Base-by-base conservation (phyloP, 371 early-diverging fungal genomes). In the Mortierella sp. region DNA sequence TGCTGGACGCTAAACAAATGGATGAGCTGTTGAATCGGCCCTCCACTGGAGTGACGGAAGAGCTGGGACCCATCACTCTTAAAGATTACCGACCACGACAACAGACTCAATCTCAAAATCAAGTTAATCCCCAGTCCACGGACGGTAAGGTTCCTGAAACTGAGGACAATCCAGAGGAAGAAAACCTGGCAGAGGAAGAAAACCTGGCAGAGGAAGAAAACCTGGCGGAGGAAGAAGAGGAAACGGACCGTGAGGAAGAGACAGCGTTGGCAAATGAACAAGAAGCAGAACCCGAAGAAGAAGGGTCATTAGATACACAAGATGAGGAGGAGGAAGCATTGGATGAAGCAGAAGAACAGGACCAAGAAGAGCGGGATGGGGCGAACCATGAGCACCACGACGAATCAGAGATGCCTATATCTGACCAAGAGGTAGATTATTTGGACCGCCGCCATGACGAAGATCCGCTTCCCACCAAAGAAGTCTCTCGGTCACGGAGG, bases 11-110 rank as follows among this genome's bases (percentile, higher is more conserved):
- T 3, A 67, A 76, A 49, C 83, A 81, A 62, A 81, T 81, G 83
- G 76, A 81, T 24, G 83, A 81, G 67, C 37, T 81, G 40, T 28
- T 81, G 40, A 81, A 81, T 55, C 68, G 83, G 18, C 83, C 83
- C 0, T n/a, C 69, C 24, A 68, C 43, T 8, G 83, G 83, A 18
- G 52, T 81, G 0, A 64, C 70, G 5, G 73, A 72, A 11, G 70
- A 70, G 28, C 32, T 81, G 24, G 77, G 70, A 10, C 61, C 62
- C 32, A 22, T 58, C 1, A 39, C 43, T 18, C 61, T 73, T 47
- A 81, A 75, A 55, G 81, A 76, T 52, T 72, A 72, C 16, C 64
- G 77, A 47, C 73, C 73, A 12, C 72, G 75, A 28, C 75, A 68
- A 47, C 68, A 59, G 57, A 37, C 43, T 52, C 75, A 67, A 35